These are phyloP conservation scores for Thelonectria rubi DNA, from an alignment of 2,329 filamentous ascomycete species.

Conservation along the genomic window DNA sequence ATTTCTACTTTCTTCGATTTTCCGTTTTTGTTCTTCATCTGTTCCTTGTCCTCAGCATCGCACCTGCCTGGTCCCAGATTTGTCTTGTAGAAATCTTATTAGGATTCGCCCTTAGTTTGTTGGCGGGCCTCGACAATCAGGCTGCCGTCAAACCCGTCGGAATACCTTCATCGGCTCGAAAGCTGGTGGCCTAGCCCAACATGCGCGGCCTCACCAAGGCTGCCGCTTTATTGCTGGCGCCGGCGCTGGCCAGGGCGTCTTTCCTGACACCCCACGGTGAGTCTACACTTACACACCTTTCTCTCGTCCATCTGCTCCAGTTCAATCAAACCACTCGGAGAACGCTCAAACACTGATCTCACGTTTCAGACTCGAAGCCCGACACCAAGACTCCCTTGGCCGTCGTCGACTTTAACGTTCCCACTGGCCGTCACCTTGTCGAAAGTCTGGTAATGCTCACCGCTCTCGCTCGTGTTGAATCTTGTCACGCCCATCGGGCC, in stretches of 20 bases:
- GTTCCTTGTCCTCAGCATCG: slow-evolving; percentile 13
- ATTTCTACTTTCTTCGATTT: background rate
- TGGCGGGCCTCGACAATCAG: background rate
- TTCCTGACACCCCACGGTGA: slow-evolving; percentile 13
- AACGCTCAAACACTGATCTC: background rate
- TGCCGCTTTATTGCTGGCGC: slow-evolving; percentile 41
- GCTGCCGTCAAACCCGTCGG: slow-evolving; percentile 7
- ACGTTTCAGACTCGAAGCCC: background rate
- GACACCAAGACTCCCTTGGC: slow-evolving; percentile 10
- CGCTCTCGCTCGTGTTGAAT: background rate
- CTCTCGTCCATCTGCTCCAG: background rate
- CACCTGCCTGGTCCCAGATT: slow-evolving; percentile 22
- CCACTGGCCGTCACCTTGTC: slow-evolving; percentile 7
- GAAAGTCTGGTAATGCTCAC: slow-evolving; percentile 19
- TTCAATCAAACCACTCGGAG: slow-evolving; percentile 1
- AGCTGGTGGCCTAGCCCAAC: slow-evolving; percentile 23
- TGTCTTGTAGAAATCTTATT: slow-evolving; percentile 10
- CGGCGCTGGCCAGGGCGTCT: slow-evolving; percentile 32
- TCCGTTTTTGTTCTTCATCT: slow-evolving; percentile 14
- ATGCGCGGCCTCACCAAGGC: slow-evolving; percentile 45
- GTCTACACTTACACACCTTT: slow-evolving; percentile 19
- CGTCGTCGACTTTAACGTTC: slow-evolving; percentile 19
- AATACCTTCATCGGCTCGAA: slow-evolving; percentile 4
- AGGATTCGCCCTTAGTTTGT: background rate
- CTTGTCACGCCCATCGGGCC: background rate